Base-by-base conservation (phyloP, 1,139 yeast species). In the Trichomonascaceae sp. region DNA sequence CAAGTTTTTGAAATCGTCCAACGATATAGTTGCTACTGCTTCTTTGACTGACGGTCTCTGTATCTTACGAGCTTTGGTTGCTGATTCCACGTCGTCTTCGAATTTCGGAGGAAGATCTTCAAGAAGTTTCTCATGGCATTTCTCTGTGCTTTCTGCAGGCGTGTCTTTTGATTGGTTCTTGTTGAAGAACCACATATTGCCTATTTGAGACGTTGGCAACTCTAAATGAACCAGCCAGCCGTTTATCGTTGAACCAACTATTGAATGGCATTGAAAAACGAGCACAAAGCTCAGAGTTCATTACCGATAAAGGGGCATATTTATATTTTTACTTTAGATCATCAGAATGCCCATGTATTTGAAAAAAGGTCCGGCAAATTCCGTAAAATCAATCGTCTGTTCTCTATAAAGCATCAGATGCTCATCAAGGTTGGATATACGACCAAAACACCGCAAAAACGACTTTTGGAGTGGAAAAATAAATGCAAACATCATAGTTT, bases 1-100 rank as follows among this genome's bases (percentile, higher is more conserved):
- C 56, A 85, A 74, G 47, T 79, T 76, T 9, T 78, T 72, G 66
- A 90, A 85, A 66, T 88, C 95, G 0, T 74, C 71, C 4, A 58
- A 43, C 8, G 60, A 55, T 20, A 70, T 60, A 36, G 62, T 54
- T 15, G 58, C 50, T 38, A 65, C 53, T 3, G 65, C 65, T 44
- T 61, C 60, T 30, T 60, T 58, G 15, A 69, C 38, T 30, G 46
- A 43, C 19, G 49, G 54, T 13, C 38, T 50, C 24, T 39, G 38
- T 27, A 24, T 49, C 47, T 30, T 38, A 13, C 47, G 47, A 10
- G 32, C 53, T 22, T 44, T 51, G 18, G 45, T n/a, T 12, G 46
- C 49, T 7, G 57, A 54, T 46, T 55, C 61, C 1, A 53, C 61
- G 43, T 61, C 55, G 57, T 69, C 72, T 47, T 67, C 67, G 53